Evolutionary conservation across 1,284 basidiomycete species (phyloP).

Genomic region (Heterobasidion parviporum): DNA sequence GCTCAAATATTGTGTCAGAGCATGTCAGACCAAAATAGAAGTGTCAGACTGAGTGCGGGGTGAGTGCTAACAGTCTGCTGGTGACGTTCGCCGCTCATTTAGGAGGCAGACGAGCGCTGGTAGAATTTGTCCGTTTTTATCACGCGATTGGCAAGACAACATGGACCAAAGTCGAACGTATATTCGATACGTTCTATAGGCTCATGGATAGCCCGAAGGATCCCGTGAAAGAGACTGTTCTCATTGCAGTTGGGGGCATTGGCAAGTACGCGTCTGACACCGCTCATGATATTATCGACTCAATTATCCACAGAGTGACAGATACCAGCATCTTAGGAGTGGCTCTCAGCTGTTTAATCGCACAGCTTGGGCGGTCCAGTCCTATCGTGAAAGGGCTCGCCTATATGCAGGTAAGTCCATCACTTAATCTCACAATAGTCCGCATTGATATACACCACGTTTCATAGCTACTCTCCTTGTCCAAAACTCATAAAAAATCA

Average conservation of each 20-base stretch:
- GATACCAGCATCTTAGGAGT: conserved; percentile 48
- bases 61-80: conserved; percentile 22
- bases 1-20: conserved; percentile 35
- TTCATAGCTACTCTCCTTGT: conserved; percentile 50
- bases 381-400: conserved; percentile 64
- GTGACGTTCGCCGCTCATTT: conserved; percentile 1
- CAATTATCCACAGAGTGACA: conserved; percentile 31
- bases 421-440: background rate
- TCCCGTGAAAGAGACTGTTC: conserved; percentile 47
- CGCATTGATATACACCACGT: conserved; percentile 2
- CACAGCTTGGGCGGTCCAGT: conserved; percentile 60
- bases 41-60: conserved; percentile 62
- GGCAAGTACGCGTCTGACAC: conserved; percentile 42
- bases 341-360: conserved; percentile 58
- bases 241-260: conserved; percentile 52
- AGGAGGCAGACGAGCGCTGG: conserved; percentile 35
- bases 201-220: conserved; percentile 36
- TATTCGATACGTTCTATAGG: conserved; percentile 41
- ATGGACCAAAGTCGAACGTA: conserved; percentile 26
- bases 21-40: conserved; percentile 45
- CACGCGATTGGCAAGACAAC: conserved; percentile 18
- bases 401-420: conserved; percentile 51
- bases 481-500: conserved; percentile 53
- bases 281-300: background rate
- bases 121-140: conserved; percentile 37